Evolutionary conservation across 192 early-diverging fungal genomes (phyloP).

Genomic region (Backusella macrospora): DNA sequence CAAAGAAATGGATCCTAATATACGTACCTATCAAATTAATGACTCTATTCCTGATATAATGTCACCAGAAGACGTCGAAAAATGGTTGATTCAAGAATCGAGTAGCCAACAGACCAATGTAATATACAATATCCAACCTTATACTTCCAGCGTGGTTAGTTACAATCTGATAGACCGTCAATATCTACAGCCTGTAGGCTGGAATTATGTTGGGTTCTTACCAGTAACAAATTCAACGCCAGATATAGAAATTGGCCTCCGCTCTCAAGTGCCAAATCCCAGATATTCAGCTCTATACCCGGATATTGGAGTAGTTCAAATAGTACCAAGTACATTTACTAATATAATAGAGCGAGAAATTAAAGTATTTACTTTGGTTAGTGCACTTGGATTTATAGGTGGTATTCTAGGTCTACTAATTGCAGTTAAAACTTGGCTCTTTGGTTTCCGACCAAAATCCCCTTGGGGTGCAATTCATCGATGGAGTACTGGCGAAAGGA

Average conservation of each 20-base stretch:
- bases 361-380: conserved; percentile 30
- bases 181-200: conserved; percentile 29
- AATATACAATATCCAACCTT: conserved; percentile 27
- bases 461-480: conserved; percentile 41
- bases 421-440: conserved; percentile 35
- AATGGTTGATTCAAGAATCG: conserved; percentile 27
- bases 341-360: conserved; percentile 17
- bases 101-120: conserved; percentile 21
- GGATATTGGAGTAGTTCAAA: conserved; percentile 21
- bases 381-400: conserved; percentile 36
- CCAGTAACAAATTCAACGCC: conserved; percentile 32
- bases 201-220: conserved; percentile 40
- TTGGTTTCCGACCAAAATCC: conserved; percentile 37
- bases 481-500: conserved; percentile 36
- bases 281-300: not conserved
- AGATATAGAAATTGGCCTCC: conserved; percentile 28
- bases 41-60: not conserved
- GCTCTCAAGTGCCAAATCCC: conserved; percentile 22
- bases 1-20: conserved; percentile 36
- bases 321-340: conserved; percentile 21
- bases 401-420: conserved; percentile 32
- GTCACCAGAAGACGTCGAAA: not conserved
- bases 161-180: conserved; percentile 30
- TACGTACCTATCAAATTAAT: conserved; percentile 18
- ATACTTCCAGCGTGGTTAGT: conserved; percentile 18